These are phyloP conservation scores for Populus hybrid DNA, from an alignment of 441 rosid species.

Conservation along the genomic window DNA sequence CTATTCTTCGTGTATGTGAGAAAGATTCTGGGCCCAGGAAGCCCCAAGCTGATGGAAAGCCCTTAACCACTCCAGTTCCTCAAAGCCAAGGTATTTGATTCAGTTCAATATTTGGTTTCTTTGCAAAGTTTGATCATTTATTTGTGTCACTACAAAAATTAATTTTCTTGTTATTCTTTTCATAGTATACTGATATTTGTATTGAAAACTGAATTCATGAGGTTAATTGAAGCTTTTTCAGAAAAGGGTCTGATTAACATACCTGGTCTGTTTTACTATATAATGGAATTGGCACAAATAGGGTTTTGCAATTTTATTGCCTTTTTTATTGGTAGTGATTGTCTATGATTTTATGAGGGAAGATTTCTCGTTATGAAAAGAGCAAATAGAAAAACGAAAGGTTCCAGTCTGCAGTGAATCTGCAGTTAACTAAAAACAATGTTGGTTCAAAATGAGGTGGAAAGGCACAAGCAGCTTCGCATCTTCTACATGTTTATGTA, in stretches of 20 bases:
- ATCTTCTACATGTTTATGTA: neutral
- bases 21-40: constrained; percentile 12
- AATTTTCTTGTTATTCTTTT: neutral
- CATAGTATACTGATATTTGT: neutral
- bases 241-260: neutral
- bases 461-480: neutral
- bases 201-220: neutral
- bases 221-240: neutral
- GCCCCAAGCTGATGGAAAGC: constrained; percentile 25
- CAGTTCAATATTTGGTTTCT: neutral
- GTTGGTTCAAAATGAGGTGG: neutral
- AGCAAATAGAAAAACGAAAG: neutral
- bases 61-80: constrained; percentile 33
- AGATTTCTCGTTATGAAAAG: neutral
- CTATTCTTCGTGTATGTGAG: constrained; percentile 21
- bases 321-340: neutral
- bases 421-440: neutral
- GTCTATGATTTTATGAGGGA: neutral
- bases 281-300: neutral
- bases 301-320: neutral
- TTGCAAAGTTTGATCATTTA: neutral
- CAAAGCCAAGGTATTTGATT: constrained; percentile 39
- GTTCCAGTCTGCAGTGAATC: neutral
- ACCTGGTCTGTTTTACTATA: neutral
- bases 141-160: neutral